Conservation (phyloP, 768 basidiomycete genomes). For the Kwoniella bestiolae region DNA sequence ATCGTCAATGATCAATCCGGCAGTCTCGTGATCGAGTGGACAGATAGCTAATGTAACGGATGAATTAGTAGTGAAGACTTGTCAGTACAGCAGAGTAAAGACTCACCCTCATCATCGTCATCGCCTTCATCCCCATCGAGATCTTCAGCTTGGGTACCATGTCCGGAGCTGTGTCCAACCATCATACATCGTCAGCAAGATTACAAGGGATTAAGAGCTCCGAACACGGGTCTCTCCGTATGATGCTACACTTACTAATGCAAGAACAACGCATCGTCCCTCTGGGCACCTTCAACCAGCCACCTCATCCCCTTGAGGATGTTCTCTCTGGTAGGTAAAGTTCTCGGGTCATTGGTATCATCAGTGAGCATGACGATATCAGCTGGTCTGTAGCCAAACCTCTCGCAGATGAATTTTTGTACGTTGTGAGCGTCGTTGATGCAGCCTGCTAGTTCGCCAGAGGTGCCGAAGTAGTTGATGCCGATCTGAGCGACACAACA, state of each 20-base stretch:
- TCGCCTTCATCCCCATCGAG: conserved; percentile 55
- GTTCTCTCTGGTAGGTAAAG: conserved; percentile 76
- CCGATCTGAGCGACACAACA: conserved; percentile 85
- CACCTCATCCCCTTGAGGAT: conserved; percentile 88
- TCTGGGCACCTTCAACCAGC: conserved; percentile 78
- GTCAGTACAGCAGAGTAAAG: no score
- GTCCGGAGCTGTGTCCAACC: conserved; percentile 68
- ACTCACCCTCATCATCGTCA: conserved; percentile 48
- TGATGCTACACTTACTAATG: conserved; percentile 45
- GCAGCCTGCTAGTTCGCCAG: conserved; percentile 74
- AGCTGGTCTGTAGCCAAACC: conserved; percentile 71
- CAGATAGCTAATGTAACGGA: conserved; percentile 64
- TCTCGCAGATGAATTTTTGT: conserved; percentile 64
- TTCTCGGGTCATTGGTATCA: conserved; percentile 66
- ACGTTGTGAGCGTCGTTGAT: conserved; percentile 89
- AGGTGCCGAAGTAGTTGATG: conserved; percentile 73
- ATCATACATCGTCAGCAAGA: no score
- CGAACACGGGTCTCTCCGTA: no score
- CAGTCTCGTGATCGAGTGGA: conserved; percentile 72
- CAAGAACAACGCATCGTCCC: conserved; percentile 60
- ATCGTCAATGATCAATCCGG: conserved; percentile 85
- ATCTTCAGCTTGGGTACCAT: conserved; percentile 89
- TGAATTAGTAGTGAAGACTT: no score
- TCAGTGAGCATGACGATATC: conserved; percentile 89
- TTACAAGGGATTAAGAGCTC: no score